Evolutionary conservation across 805 yeast species (phyloP).

Genomic region (Kodamaea fukazawae): DNA sequence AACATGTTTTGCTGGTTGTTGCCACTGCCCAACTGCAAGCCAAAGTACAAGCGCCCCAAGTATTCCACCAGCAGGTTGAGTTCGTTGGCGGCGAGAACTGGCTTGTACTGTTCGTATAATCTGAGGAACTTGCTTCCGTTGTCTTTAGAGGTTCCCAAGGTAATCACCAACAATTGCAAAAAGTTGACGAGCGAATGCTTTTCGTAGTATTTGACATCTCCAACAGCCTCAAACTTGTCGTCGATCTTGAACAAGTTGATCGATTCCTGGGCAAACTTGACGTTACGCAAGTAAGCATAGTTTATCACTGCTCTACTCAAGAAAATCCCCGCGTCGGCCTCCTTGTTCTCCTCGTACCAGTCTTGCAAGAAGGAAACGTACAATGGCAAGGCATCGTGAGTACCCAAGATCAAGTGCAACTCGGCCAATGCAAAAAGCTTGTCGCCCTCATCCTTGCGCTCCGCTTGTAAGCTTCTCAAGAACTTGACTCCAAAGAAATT

Average conservation of each 20-base stretch:
- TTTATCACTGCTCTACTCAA: slow-evolving; percentile 66
- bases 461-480: slow-evolving; percentile 31
- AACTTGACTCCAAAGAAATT: slow-evolving; percentile 70
- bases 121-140: slow-evolving; percentile 46
- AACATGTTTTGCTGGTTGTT: slow-evolving; percentile 42
- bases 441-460: slow-evolving; percentile 22
- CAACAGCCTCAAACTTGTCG: slow-evolving; percentile 15
- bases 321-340: slow-evolving; percentile 35
- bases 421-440: slow-evolving; percentile 66
- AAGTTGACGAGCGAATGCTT: slow-evolving; percentile 56
- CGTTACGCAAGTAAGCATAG: slow-evolving; percentile 65
- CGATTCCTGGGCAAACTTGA: slow-evolving; percentile 52
- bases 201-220: slow-evolving; percentile 35
- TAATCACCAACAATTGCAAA: slow-evolving; percentile 59
- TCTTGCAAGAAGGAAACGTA: slow-evolving; percentile 46
- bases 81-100: slow-evolving; percentile 30
- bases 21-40: slow-evolving; percentile 45
- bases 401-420: slow-evolving; percentile 66
- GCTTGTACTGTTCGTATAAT: slow-evolving; percentile 50
- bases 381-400: slow-evolving; percentile 45
- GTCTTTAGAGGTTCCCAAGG: slow-evolving; percentile 50
- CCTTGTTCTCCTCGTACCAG: slow-evolving; percentile 31
- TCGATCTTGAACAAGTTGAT: slow-evolving; percentile 20
- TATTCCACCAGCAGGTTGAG: slow-evolving; percentile 47
- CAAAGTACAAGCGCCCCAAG: slow-evolving; percentile 63